phyloP scores from a whole-genome alignment of 495 filamentous ascomycete species.

The Aspergillus sparsus region DNA sequence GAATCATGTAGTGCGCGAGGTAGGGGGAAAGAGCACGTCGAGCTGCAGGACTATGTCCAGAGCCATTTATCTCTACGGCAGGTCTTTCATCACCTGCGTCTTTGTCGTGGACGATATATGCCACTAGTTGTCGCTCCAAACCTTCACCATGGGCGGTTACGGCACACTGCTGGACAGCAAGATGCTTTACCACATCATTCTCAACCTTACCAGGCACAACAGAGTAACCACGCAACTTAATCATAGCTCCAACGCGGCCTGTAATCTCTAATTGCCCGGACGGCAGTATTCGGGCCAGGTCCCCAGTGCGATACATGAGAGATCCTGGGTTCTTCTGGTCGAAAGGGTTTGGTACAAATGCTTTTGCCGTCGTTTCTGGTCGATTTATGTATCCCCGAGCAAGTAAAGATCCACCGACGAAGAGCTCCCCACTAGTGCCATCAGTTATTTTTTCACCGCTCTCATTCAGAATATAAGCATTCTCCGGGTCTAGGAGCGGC shows the following conservation, averaged over 20 bases:
- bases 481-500: constrained; percentile 55
- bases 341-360: constrained; percentile 67
- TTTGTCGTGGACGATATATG: constrained; percentile 64
- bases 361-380: constrained; percentile 68
- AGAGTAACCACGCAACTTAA: constrained; percentile 79
- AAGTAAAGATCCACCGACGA: constrained; percentile 75
- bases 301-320: constrained; percentile 79
- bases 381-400: constrained; percentile 83
- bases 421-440: constrained; percentile 77
- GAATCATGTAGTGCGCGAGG: constrained; percentile 74
- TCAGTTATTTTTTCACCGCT: constrained; percentile 55
- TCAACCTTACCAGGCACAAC: constrained; percentile 81
- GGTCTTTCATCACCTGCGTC: constrained; percentile 55
- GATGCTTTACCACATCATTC: constrained; percentile 58
- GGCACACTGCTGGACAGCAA: constrained; percentile 61
- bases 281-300: constrained; percentile 68
- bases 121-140: constrained; percentile 62
- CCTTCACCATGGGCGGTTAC: constrained; percentile 66
- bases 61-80: constrained; percentile 55
- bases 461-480: constrained; percentile 63
- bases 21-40: constrained; percentile 54
- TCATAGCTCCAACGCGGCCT: constrained; percentile 75
- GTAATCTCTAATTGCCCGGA: constrained; percentile 77
- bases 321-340: constrained; percentile 45
- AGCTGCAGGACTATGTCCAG: constrained; percentile 59